phyloP scores from a whole-genome alignment of 495 filamentous ascomycete species.

The Alectoria sarmentosa region DNA sequence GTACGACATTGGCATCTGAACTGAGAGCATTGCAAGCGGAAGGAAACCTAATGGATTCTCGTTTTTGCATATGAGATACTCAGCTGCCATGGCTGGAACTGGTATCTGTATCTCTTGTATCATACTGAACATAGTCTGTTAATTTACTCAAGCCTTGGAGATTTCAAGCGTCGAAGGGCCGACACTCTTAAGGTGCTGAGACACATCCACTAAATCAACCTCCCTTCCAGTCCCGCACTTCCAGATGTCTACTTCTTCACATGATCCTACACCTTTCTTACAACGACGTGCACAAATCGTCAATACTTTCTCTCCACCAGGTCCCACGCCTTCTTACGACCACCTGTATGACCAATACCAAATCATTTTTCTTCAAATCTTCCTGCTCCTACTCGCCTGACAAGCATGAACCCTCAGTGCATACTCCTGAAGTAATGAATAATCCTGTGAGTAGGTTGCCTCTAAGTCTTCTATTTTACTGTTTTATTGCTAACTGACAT shows the following conservation, averaged over 20 bases:
- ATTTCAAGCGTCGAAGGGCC: not conserved
- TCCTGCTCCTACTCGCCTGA: not conserved
- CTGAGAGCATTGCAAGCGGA: not conserved
- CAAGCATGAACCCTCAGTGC: not conserved
- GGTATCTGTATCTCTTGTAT: conserved; percentile 5
- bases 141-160: not conserved
- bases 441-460: not conserved
- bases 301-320: not conserved
- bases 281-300: not conserved
- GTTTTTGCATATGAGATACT: not conserved
- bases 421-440: too few relatives aligned
- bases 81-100: conserved; percentile 4
- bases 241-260: not conserved
- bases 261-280: not conserved
- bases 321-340: not conserved
- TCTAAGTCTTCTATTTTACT: not conserved
- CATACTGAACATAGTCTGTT: not conserved
- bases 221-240: too few relatives aligned
- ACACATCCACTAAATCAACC: too few relatives aligned
- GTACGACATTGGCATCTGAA: not conserved
- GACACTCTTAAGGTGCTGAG: not conserved
- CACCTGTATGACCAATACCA: not conserved
- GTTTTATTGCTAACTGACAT: not conserved
- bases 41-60: not conserved
- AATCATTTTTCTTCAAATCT: not conserved